Evolutionary conservation across 139 green algal species (phyloP).

Genomic region (Chlorella sp.): DNA sequence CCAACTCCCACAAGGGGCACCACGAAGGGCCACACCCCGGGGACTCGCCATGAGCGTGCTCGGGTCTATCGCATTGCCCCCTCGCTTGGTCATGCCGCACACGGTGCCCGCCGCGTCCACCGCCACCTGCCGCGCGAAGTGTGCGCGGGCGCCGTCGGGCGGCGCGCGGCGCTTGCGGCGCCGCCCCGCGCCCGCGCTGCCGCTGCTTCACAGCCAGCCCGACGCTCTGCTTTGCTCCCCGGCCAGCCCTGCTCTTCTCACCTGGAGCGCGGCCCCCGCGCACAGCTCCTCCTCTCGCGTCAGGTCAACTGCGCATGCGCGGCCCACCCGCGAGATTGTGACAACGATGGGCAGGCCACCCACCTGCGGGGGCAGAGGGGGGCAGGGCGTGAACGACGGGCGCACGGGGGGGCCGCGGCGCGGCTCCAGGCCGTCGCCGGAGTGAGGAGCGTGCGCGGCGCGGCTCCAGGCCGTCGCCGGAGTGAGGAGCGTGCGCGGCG

Average conservation of each 20-base stretch:
- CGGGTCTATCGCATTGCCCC: slow-evolving; percentile 16
- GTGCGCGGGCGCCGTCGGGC: neutral
- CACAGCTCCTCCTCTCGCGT: slow-evolving; percentile 40
- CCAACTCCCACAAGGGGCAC: neutral
- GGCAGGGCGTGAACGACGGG: neutral
- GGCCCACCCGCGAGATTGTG: slow-evolving; percentile 14
- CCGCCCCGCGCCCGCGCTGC: neutral
- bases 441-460: neutral
- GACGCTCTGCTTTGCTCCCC: no score
- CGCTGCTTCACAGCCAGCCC: neutral
- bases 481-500: neutral
- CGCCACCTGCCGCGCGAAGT: slow-evolving; percentile 38
- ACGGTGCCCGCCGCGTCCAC: slow-evolving; percentile 30
- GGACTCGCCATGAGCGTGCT: slow-evolving; percentile 8
- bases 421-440: neutral
- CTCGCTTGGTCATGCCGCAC: slow-evolving; percentile 44
- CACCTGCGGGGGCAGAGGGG: neutral
- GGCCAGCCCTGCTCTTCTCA: neutral
- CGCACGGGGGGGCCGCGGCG: neutral
- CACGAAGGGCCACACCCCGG: neutral
- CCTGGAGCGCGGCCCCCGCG: slow-evolving; percentile 7
- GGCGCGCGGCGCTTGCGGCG: neutral
- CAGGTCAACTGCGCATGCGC: slow-evolving; percentile 30
- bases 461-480: neutral
- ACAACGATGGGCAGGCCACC: neutral